Conservation (phyloP, 495 filamentous ascomycete genomes). For the Tuber brumale region DNA sequence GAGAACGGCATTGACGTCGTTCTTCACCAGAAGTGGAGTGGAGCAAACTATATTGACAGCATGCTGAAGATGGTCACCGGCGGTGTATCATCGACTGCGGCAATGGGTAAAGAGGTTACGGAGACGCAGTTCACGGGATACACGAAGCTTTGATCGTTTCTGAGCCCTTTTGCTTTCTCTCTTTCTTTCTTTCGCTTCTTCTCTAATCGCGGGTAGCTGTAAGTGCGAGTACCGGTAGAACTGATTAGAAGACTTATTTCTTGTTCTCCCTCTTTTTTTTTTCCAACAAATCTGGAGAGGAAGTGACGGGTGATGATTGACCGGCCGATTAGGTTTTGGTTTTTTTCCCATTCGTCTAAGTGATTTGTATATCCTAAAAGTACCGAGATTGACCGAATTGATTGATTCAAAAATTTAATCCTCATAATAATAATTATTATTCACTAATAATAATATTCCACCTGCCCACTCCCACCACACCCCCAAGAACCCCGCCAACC, state of each 20-base stretch:
- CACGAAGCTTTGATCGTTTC: conserved; percentile 17
- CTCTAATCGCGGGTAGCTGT: not conserved
- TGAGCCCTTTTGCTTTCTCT: not conserved
- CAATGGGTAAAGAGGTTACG: conserved; percentile 96
- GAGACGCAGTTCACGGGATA: conserved; percentile 84
- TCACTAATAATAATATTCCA: no score
- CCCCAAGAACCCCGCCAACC: no score
- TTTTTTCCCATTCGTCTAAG: not conserved
- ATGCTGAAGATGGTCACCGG: conserved; percentile 95
- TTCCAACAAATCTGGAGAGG: not conserved
- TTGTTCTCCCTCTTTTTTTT: not conserved
- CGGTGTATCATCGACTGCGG: conserved; percentile 80
- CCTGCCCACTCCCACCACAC: no score
- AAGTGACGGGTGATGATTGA: not conserved
- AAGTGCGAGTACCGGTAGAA: not conserved
- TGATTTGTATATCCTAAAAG: not conserved
- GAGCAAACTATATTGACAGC: conserved; percentile 88
- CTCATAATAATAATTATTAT: not conserved
- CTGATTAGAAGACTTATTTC: not conserved
- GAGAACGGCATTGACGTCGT: conserved; percentile 84
- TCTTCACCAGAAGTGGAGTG: conserved; percentile 97
- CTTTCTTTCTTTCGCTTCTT: not conserved
- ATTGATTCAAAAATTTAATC: not conserved
- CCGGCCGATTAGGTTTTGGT: not conserved
- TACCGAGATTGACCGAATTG: not conserved